Evolutionary conservation across 495 filamentous ascomycete species (phyloP), one percentile per base, ranked within the genome.

Genomic region (Cudoniella acicularis): DNA sequence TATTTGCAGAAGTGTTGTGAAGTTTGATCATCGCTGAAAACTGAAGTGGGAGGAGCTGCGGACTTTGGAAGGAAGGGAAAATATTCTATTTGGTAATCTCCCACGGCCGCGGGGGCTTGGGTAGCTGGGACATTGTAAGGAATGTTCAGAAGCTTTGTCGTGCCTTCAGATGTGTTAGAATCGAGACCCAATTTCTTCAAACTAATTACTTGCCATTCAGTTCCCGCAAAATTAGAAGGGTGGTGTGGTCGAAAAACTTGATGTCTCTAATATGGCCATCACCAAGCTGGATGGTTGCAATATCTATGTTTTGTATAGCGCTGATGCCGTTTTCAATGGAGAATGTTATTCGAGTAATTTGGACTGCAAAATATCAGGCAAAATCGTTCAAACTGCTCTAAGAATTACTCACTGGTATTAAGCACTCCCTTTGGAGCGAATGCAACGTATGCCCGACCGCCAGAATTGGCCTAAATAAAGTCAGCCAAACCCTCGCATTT

Each of bases 161-260:
- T 59, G 9, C 68, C 69, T 40, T 58, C 64, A 46, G 8, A n/a
- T 8, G 17, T 25, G 42, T 49, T 59, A 64, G 60, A 61, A 21
- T 53, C 13, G n/a, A 46, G 22, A 18, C 41, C 0, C 10, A 22
- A 1, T n/a, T 10, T 21, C 9, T 47, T 25, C 10, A 20, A 23
- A 18, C n/a, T 1, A 26, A 10, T 26, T 52, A 60, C 46, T 43
- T 61, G 77, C 79, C 75, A 62, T 67, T 66, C 0, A 42, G 40
- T 0, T 68, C 49, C 68, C 77, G 80, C 4, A 84, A 60, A 1
- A 80, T 60, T 10, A 82, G 64, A 2, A 83, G 57, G 16, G 55
- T 67, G 20, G 69, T 63, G 54, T 75, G 71, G 56, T 78, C 65
- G 10, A 79, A 59, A 52, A 81, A 81, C 56, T 78, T 79, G 6